Base-by-base conservation (phyloP, 306 rosid genomes). In the Prunus dulcis region DNA sequence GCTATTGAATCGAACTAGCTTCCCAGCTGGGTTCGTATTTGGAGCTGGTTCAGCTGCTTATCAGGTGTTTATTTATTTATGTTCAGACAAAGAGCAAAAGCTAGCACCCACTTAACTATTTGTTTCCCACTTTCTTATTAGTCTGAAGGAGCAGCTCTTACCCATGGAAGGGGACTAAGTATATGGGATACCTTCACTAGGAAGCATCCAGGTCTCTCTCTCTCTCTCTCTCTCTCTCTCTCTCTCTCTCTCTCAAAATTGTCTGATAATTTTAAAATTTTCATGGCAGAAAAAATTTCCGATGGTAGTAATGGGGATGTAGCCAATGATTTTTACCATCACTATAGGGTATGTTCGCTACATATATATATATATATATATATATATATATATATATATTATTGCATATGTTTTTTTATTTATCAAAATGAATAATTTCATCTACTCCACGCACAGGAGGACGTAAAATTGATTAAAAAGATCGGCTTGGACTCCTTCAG, bases 401-500 rank as follows among this genome's bases (percentile, higher is more conserved):
- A 38, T 38, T 6, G 9, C 9, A 38, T 38, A 7, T 38, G 43
- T 38, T 38, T 38, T 38, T 38, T 4, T 38, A 38, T 38, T 38
- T 38, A 38, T 38, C 9, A 6, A 38, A 38, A 38, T 5, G 43
- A 38, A 38, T 38, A 38, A 38, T 38, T 38, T 38, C 43, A 38
- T 55, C 19, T 3, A n/a, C 4, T 20, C 19, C 12, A 55, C 56
- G 0, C 47, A 9, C 81, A 84, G 82, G 85, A 74, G 14, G 85
- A 84, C 9, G 67, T 84, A 25, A 49, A 73, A 65, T 17, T 84
- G 71, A 78, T 84, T 72, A 84, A 81, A 62, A 65, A 47, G 46
- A 22, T 84, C 18, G 88, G 88, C 4, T 61, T 84, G 60, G 81
- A 81, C 70, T 84, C 85, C 11, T 84, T 84, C 61, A 84, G 85